phyloP scores from a whole-genome alignment of 805 yeast species.

The Blastobotrys muscicola region DNA sequence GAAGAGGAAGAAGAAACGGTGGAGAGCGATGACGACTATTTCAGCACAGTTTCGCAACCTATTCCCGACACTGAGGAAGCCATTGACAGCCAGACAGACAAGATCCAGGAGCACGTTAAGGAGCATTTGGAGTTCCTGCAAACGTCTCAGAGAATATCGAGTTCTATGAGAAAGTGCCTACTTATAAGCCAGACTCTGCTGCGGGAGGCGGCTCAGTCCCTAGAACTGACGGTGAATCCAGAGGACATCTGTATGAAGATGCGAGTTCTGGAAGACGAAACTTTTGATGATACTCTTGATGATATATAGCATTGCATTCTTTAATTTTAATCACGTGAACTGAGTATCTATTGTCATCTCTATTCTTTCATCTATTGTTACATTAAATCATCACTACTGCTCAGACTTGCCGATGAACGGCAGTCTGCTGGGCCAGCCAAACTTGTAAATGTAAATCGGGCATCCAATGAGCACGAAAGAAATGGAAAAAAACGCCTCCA shows the following conservation, averaged over 20 bases:
- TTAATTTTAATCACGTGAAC: neutral
- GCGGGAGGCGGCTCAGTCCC: slow-evolving; percentile 9
- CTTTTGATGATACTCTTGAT: neutral
- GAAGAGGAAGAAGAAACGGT: neutral
- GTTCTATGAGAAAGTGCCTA: slow-evolving; percentile 11
- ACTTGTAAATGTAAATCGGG: slow-evolving; percentile 23
- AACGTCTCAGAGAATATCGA: slow-evolving; percentile 8
- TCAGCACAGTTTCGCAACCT: neutral
- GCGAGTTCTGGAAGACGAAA: slow-evolving; percentile 1
- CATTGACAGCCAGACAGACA: slow-evolving; percentile 2
- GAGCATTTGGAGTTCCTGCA: slow-evolving; percentile 10
- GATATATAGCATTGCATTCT: neutral
- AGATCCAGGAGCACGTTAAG: slow-evolving; percentile 7
- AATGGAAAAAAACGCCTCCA: slow-evolving; percentile 22
- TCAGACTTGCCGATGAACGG: neutral
- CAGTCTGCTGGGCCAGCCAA: slow-evolving; percentile 4
- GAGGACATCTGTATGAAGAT: slow-evolving; percentile 4
- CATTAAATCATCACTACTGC: neutral
- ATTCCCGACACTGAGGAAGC: neutral
- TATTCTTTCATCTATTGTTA: neutral
- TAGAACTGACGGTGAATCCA: slow-evolving; percentile 9
- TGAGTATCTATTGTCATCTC: neutral
- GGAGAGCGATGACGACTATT: slow-evolving; percentile 1
- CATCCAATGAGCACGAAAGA: slow-evolving; percentile 24
- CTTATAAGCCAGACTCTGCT: slow-evolving; percentile 10